Evolutionary conservation across 805 yeast genomes (phyloP), one percentile per base, ranked within the genome.

Genomic region (Nakazawaea siamensis): DNA sequence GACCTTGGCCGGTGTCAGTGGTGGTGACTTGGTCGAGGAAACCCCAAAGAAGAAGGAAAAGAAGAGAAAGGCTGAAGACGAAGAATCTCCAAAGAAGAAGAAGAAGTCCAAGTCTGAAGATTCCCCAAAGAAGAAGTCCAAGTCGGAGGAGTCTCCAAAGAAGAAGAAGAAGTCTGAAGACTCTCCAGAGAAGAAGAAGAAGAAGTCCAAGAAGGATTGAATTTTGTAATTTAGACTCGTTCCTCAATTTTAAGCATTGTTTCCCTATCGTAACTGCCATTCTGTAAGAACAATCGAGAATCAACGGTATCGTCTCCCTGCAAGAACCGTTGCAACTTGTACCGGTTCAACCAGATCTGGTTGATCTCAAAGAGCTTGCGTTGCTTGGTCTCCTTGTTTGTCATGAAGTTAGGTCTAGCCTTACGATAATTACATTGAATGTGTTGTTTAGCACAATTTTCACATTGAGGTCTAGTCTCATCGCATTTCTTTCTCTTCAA

Each of bases 1-100:
- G 63, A 76, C 80, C 36, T 70, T 81, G 52, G 60, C 66, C 34
- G 74, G 70, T 29, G 56, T 41, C 19, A 31, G 27, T 27, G 54
- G 42, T 31, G 39, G 43, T 27, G 64, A 58, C 41, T 35, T 52
- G 29, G 37, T 50, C 29, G 57, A 48, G 37, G 52, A 50, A 33
- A 52, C 47, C 21, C 55, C 47, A 15, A 46, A 37, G 15, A 54
- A 50, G 37, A 62, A 57, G 34, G 59, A 51, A 18, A 61, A 57
- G 35, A 59, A 55, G 35, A 60, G 55, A 33, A 55, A 58, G 52
- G 51, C 51, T 42, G 53, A 51, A 43, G 62, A 55, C 35, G 53
- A 49, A 29, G 54, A 49, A 42, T 37, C 50, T 23, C 51, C 57
- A 38, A 52, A 55, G 47, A 57, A 62, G 49, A 55, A 62, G 48